phyloP scores from a whole-genome alignment of 2,329 filamentous ascomycete species.

The Zasmidium angulare region DNA sequence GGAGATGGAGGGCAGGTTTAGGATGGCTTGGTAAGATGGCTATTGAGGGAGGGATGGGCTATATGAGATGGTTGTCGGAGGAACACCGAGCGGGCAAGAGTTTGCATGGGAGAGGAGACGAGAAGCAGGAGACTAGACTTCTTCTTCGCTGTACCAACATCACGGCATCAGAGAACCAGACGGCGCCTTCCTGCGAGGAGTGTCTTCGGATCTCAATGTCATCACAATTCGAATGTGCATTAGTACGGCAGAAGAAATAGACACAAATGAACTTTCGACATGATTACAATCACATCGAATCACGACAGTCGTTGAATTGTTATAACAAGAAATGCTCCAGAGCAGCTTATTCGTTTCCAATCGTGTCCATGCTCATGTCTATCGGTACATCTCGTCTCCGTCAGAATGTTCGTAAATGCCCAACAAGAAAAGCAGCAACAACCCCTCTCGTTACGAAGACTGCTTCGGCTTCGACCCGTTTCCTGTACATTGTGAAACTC shows the following conservation, averaged over 20 bases:
- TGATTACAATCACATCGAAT: neutral
- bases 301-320: neutral
- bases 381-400: neutral
- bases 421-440: neutral
- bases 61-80: no score
- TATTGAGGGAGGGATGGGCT: neutral
- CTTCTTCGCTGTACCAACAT: slow-evolving; percentile 18
- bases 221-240: slow-evolving; percentile 8
- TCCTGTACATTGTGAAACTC: neutral
- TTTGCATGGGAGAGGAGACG: neutral
- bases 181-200: neutral
- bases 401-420: neutral
- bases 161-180: neutral
- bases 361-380: neutral
- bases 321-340: neutral
- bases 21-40: slow-evolving; percentile 61
- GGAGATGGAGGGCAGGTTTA: slow-evolving; percentile 90
- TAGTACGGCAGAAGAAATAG: slow-evolving; percentile 10
- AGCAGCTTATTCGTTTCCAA: neutral
- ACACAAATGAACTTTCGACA: slow-evolving; percentile 3
- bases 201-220: neutral
- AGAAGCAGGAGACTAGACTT: neutral
- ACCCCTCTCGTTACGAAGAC: neutral
- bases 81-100: neutral
- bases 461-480: neutral